Base-by-base conservation (phyloP, 2,329 filamentous ascomycete species). In the Penicillium sp. region DNA sequence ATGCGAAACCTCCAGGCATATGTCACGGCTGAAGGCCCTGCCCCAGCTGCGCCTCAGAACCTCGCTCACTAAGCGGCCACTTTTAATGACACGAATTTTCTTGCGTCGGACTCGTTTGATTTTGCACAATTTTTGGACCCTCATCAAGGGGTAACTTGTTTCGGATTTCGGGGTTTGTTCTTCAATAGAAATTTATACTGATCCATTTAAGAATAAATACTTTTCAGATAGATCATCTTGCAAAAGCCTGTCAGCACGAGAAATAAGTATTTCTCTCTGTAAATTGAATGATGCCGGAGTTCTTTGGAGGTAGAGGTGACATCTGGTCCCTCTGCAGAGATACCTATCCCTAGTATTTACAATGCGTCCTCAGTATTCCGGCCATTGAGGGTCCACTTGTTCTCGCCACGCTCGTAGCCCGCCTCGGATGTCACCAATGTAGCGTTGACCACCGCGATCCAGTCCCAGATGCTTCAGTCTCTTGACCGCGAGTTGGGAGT, bases 1-100 rank as follows among this genome's bases (percentile, higher is more conserved):
- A 68, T 57, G 16, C 54, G 49, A 46, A 43, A 26, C 10, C 13
- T 16, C 45, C 53, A 82, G 80, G 91, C 93, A 48, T 98, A 97
- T 77, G 85, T 87, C 51, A 88, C 86, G 16, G 82, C 85, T 19
- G 83, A 87, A 66, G 86, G 85, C 13, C 82, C 84, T 1, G 76
- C 85, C 1, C 80, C 83, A 11, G 72, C 78, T 66, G 78, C 84
- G 4, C 86, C 86, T 8, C 76, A 78, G 73, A 85, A 84, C 75
- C 74, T 80, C 58, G 79, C 57, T 40, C 63, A 63, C 26, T 46
- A 58, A 28, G 14, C 10, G 42, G 11, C 14, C 30, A 26, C 38
- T 5, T 14, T 30, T 54, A 35, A 54, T 42, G 42, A 46, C 28
- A 56, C 38, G 53, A 52, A 53, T 46, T 53, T 52, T 62, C 46